phyloP scores from a whole-genome alignment of 495 filamentous ascomycete genomes.

The Penicillium chermesinum region DNA sequence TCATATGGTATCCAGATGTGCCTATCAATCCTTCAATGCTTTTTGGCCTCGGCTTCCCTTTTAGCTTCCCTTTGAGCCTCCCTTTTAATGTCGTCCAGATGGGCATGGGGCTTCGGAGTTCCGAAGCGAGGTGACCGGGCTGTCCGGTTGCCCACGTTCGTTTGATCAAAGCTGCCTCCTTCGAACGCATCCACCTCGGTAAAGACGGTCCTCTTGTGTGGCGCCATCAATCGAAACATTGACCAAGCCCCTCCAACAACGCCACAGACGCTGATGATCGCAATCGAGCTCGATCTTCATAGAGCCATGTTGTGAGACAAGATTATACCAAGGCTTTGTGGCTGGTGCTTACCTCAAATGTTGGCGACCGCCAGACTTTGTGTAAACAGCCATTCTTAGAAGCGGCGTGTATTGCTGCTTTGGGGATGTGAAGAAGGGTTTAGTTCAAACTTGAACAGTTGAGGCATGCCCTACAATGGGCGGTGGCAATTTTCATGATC shows the following conservation, averaged over 20 bases:
- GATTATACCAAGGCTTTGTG: not conserved
- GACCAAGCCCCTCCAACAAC: slow-evolving; percentile 16
- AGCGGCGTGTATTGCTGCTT: no score
- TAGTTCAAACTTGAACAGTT: no score
- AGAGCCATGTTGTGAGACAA: not conserved
- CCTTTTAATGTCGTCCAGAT: not conserved
- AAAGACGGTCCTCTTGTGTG: slow-evolving; percentile 2
- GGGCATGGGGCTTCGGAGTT: not conserved
- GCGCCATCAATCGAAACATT: slow-evolving; percentile 14
- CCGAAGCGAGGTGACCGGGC: slow-evolving; percentile 4
- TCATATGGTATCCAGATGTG: not conserved
- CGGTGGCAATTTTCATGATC: not conserved
- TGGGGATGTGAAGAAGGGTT: not conserved
- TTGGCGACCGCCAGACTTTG: not conserved
- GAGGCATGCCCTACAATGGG: not conserved
- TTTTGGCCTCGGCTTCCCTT: not conserved
- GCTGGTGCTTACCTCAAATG: slow-evolving; percentile 1
- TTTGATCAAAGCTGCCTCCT: slow-evolving; percentile 7
- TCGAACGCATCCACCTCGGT: slow-evolving; percentile 10
- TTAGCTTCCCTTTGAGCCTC: no score
- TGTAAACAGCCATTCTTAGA: not conserved
- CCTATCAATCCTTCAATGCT: not conserved
- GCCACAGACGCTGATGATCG: slow-evolving; percentile 13
- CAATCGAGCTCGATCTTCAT: slow-evolving; percentile 14
- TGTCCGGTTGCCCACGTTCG: slow-evolving; percentile 5